These are phyloP conservation scores for Leucocoprinus birnbaumii DNA, from an alignment of 768 basidiomycete genomes.

Conservation along the genomic window DNA sequence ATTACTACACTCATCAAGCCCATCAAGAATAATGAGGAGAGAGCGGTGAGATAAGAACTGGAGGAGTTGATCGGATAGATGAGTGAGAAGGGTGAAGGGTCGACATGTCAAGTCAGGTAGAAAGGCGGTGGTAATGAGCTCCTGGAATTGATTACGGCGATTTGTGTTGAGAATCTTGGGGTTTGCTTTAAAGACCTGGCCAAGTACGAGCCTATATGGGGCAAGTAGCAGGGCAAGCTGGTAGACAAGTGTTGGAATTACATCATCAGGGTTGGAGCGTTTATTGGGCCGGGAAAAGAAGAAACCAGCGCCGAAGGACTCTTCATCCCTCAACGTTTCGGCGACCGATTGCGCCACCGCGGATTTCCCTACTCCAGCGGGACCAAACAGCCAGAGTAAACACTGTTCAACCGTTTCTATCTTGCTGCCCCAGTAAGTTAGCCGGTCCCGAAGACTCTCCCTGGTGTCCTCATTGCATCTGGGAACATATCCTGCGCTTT, in stretches of 20 bases:
- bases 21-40: constrained; percentile 11
- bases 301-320: neutral
- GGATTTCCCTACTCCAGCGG: neutral
- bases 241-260: constrained; percentile 1
- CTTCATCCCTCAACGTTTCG: neutral
- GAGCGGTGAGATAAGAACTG: neutral
- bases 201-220: neutral
- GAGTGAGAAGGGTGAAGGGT: neutral
- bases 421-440: neutral
- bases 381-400: constrained; percentile 8
- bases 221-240: neutral
- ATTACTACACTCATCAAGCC: constrained; percentile 2
- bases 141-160: neutral
- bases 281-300: neutral
- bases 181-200: neutral
- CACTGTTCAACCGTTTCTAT: neutral
- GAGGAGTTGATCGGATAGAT: no score
- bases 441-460: neutral
- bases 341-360: neutral
- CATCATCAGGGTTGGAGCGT: neutral
- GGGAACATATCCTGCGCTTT: neutral
- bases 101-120: neutral
- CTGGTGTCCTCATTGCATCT: neutral
- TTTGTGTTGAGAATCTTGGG: neutral
- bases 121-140: neutral